Base-by-base conservation (phyloP, 495 filamentous ascomycete genomes). In the Penicillium odoratum region DNA sequence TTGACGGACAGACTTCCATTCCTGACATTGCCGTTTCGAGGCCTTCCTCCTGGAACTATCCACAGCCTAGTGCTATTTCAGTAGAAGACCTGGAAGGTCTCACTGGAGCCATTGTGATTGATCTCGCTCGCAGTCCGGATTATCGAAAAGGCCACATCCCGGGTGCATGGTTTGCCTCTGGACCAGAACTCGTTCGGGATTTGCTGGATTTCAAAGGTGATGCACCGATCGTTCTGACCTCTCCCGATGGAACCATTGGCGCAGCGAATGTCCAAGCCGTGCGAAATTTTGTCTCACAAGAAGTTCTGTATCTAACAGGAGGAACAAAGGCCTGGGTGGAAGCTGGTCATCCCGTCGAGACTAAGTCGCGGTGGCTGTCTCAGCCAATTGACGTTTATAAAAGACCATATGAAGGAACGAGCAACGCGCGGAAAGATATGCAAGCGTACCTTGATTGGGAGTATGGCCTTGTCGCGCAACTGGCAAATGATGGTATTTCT, bases 221-320 rank as follows among this genome's bases (percentile, higher is more conserved):
- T 9, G 61, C 54, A 0, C 61, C 61, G 21, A 64, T 69, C 3
- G 58, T 69, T 8, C 26, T 76, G 51, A 73, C 69, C 11, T 57
- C 64, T 3, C 59, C 68, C 1, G 59, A 66, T 53, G 76, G 80
- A 26, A 62, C 68, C 29, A 46, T 77, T 25, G 66, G 72, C 2
- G 78, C 73, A 6, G 62, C 75, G 31, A 76, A 77, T 48, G 55
- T 80, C 13, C 49, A 64, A 3, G 26, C 55, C 21, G 60, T 42
- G 16, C 58, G 50, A 0, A 28, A 51, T 7, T 11, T 40, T 15
- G 5, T 54, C 5, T 52, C 58, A 7, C 60, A 58, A 43, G 30
- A 60, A 15, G 26, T 69, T 0, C 15, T 62, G 0, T 67, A 64
- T 48, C 25, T 69, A 11, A 40, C 31, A 0, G 66, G 66, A 11